Conservation (phyloP, 225 moss, liverwort and hornwort species). For the Marchantia polymorpha region DNA sequence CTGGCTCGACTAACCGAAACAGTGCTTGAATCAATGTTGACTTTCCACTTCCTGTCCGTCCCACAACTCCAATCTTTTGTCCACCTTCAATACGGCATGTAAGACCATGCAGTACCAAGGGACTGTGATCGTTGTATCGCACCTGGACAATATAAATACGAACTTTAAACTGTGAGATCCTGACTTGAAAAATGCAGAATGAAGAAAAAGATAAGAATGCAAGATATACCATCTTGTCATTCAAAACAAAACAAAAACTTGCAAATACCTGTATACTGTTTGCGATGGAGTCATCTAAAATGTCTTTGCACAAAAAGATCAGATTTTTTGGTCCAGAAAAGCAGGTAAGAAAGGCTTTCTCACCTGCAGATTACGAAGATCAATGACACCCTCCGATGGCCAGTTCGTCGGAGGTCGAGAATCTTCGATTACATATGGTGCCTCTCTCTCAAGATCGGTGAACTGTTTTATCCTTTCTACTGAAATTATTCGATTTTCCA, state of each 20-base stretch:
- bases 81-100: constrained; percentile 49
- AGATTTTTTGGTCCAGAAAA: background rate
- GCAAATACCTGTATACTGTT: background rate
- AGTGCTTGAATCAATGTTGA: constrained; percentile 72
- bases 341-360: background rate
- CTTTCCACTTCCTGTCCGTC: constrained; percentile 55
- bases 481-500: constrained; percentile 72
- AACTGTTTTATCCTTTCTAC: constrained; percentile 81
- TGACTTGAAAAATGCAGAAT: background rate
- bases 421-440: constrained; percentile 55
- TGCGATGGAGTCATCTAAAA: no score
- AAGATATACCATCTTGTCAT: no score
- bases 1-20: constrained; percentile 70
- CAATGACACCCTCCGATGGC: constrained; percentile 63
- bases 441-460: constrained; percentile 54
- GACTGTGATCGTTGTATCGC: constrained; percentile 50
- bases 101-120: constrained; percentile 55
- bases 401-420: constrained; percentile 64
- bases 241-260: no score
- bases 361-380: constrained; percentile 64
- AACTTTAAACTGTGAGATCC: background rate
- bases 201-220: background rate
- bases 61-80: constrained; percentile 54
- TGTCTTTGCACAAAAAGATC: no score
- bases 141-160: constrained; percentile 32